A percentile compares a stretch with the other conserved stretches of the same genome.
phyloP scores from a whole-genome alignment of 208 protist species.

The Leishmania arabica region DNA sequence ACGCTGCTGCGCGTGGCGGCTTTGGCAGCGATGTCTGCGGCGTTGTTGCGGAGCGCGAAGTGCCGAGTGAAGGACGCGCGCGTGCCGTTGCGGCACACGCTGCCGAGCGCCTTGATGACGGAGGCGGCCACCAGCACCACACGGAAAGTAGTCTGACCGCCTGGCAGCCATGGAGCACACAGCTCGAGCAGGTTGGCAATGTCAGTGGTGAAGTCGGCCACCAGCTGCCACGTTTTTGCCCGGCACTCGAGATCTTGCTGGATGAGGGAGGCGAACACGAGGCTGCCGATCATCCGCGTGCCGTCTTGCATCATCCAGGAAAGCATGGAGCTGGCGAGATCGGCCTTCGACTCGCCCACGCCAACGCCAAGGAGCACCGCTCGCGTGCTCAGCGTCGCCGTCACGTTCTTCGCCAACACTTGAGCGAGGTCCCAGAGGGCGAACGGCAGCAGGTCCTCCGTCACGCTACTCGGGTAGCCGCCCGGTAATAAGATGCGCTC shows the following conservation, averaged over 20 bases:
- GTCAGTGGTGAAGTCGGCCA: conserved; percentile 61
- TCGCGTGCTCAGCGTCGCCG: conserved; percentile 43
- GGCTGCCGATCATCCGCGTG: conserved; percentile 43
- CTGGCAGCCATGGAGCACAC: conserved; percentile 31
- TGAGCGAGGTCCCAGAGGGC: conserved; percentile 40
- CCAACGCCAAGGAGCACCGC: conserved; percentile 59
- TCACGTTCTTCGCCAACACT: conserved; percentile 42
- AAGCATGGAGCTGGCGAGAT: conserved; percentile 43
- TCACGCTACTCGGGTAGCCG: conserved; percentile 66
- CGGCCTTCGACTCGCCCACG: conserved; percentile 45
- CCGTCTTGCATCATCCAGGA: conserved; percentile 68
- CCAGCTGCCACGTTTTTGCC: conserved; percentile 61
- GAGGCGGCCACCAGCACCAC: conserved; percentile 34
- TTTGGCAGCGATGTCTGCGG: conserved; percentile 57
- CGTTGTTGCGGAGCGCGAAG: conserved; percentile 61
- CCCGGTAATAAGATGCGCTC: conserved; percentile 52
- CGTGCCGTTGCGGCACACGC: conserved; percentile 48
- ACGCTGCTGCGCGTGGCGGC: conserved; percentile 54
- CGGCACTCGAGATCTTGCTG: conserved; percentile 43
- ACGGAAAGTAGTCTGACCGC: conserved; percentile 31
- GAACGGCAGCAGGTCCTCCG: conserved; percentile 43
- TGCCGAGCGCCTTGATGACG: conserved; percentile 37
- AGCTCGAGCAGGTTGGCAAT: conserved; percentile 51
- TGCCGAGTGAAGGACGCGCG: conserved; percentile 53
- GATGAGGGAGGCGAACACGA: conserved; percentile 48